Conservation (phyloP, 139 green algal species). For the Picochlorum sp. region DNA sequence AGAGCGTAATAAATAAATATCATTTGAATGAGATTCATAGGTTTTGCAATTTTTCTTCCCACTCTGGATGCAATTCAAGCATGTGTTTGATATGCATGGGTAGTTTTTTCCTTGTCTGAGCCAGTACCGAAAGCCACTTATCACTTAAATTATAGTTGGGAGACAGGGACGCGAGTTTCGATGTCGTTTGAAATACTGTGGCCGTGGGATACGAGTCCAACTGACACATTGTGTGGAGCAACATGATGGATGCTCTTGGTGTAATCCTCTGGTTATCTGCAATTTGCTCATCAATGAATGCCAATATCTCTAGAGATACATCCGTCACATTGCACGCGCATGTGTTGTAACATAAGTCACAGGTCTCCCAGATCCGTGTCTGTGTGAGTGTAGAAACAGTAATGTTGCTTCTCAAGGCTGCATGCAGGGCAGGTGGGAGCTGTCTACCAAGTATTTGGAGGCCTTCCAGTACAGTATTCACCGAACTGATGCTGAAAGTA, state of each 20-base stretch:
- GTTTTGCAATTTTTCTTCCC: neutral
- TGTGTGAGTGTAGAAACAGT: too few relatives aligned
- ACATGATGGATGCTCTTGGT: slow-evolving; percentile 1
- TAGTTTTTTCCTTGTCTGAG: neutral
- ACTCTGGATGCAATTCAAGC: neutral
- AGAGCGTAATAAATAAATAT: too few relatives aligned
- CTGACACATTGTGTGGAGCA: neutral
- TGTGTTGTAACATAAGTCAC: too few relatives aligned
- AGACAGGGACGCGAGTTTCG: neutral
- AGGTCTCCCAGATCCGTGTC: too few relatives aligned
- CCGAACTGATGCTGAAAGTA: too few relatives aligned
- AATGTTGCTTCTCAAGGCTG: too few relatives aligned
- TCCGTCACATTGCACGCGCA: neutral
- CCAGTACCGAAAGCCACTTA: neutral
- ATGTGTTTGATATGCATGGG: neutral
- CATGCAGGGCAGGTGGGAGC: too few relatives aligned
- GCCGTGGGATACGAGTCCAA: neutral
- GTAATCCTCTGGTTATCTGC: neutral
- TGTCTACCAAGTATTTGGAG: too few relatives aligned
- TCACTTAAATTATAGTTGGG: neutral
- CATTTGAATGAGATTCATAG: neutral
- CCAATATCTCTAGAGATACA: neutral
- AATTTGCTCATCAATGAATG: neutral
- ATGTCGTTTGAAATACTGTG: slow-evolving; percentile 1
- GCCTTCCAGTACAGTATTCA: too few relatives aligned